Conservation (phyloP, 2,329 filamentous ascomycete genomes). For the Aspergillus fumigatus region DNA sequence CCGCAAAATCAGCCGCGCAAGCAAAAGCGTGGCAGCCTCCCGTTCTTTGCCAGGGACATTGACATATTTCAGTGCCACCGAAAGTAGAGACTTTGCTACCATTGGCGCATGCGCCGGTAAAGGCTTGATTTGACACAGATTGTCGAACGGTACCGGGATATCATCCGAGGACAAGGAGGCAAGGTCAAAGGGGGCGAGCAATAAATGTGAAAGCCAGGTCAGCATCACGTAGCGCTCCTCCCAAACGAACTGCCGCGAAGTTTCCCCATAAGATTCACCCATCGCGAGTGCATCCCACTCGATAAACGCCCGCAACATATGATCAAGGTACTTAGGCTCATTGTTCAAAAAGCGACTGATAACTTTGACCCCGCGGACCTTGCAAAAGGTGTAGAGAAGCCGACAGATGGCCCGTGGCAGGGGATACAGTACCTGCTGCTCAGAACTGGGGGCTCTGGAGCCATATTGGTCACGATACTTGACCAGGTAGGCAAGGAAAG, state of each 20-base stretch:
- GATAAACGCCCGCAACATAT: slow-evolving; percentile 71
- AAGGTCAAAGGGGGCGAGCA: slow-evolving; percentile 86
- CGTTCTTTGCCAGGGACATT: slow-evolving; percentile 77
- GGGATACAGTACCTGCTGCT: slow-evolving; percentile 40
- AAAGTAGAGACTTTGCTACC: slow-evolving; percentile 66
- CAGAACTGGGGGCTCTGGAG: slow-evolving; percentile 28
- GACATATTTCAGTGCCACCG: slow-evolving; percentile 67
- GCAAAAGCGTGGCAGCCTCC: slow-evolving; percentile 76
- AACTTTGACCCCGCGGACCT: slow-evolving; percentile 89
- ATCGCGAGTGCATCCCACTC: slow-evolving; percentile 39
- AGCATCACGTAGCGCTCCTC: slow-evolving; percentile 83
- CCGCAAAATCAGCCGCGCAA: slow-evolving; percentile 77
- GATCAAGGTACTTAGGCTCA: slow-evolving; percentile 79
- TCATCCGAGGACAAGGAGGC: slow-evolving; percentile 66
- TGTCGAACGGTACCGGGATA: slow-evolving; percentile 33
- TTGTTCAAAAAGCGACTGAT: slow-evolving; percentile 87
- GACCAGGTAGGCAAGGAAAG: slow-evolving; percentile 65
- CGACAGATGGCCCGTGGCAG: slow-evolving; percentile 68
- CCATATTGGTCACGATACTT: slow-evolving; percentile 40
- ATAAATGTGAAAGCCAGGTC: slow-evolving; percentile 78
- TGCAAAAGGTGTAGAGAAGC: slow-evolving; percentile 86
- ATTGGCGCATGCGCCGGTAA: slow-evolving; percentile 62
- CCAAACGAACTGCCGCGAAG: slow-evolving; percentile 60
- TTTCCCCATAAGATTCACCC: slow-evolving; percentile 14
- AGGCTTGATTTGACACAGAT: slow-evolving; percentile 23